phyloP scores from a whole-genome alignment of 2,329 filamentous ascomycete genomes.

The Diaporthe vexans region DNA sequence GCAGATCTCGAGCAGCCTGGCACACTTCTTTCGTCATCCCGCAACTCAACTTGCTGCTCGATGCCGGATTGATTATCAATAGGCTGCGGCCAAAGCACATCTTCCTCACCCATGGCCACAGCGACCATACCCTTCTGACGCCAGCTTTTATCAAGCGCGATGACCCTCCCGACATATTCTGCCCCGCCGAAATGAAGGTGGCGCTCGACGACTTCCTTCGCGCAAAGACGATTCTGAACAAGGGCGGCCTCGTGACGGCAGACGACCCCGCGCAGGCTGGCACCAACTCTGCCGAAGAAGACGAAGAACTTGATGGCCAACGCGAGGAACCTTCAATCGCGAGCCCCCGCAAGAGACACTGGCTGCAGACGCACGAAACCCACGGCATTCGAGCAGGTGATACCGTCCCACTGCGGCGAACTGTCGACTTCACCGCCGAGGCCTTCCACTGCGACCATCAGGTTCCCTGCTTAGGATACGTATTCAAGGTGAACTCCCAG shows the following conservation, averaged over 20 bases:
- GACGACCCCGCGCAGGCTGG: slow-evolving; percentile 46
- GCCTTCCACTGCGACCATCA: slow-evolving; percentile 62
- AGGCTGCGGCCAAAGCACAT: slow-evolving; percentile 62
- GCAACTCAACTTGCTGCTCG: slow-evolving; percentile 63
- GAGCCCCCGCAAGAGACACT: slow-evolving; percentile 37
- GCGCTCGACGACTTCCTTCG: slow-evolving; percentile 57
- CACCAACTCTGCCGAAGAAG: slow-evolving; percentile 41
- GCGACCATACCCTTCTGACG: slow-evolving; percentile 60
- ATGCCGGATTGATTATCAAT: slow-evolving; percentile 63
- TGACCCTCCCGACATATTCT: slow-evolving; percentile 62
- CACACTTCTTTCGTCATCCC: slow-evolving; percentile 66
- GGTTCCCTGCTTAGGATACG: slow-evolving; percentile 62
- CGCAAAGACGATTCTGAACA: slow-evolving; percentile 58
- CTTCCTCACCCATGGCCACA: slow-evolving; percentile 65
- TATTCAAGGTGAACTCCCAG: slow-evolving; percentile 57
- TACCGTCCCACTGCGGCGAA: slow-evolving; percentile 52
- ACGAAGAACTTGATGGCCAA: slow-evolving; percentile 40
- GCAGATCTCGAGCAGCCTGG: slow-evolving; percentile 64
- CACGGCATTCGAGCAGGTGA: slow-evolving; percentile 55
- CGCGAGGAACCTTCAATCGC: slow-evolving; percentile 7
- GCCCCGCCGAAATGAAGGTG: slow-evolving; percentile 56
- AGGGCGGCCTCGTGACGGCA: slow-evolving; percentile 53
- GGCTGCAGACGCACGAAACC: slow-evolving; percentile 56
- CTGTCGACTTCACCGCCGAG: slow-evolving; percentile 55
- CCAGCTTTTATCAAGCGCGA: slow-evolving; percentile 60